Percentiles rank a stretch among this genome's conserved stretches.
These are phyloP conservation scores for Didymella sp. DNA, from an alignment of 2,329 filamentous ascomycete species.

Conservation along the genomic window DNA sequence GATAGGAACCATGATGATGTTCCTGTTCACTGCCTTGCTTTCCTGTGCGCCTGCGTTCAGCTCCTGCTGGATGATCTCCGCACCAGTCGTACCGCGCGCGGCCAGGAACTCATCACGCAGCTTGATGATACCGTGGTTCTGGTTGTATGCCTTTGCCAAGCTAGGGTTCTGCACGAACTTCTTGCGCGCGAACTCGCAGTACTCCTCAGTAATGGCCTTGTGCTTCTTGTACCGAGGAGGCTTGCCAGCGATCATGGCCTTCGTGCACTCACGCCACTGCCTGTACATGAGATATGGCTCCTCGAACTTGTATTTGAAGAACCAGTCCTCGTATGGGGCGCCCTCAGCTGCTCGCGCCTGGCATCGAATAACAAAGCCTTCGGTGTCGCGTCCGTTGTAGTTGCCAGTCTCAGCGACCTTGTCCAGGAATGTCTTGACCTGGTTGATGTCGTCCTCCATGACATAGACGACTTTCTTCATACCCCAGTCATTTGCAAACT, in stretches of 20 bases:
- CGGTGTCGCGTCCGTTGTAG: conserved; percentile 89
- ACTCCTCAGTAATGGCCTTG: conserved; percentile 86
- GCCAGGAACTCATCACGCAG: conserved; percentile 87
- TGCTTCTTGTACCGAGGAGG: conserved; percentile 85
- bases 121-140: conserved; percentile 94
- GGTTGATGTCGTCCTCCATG: conserved; percentile 73
- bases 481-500: conserved; percentile 90
- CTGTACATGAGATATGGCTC: conserved; percentile 99
- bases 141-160: conserved; percentile 74
- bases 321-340: conserved; percentile 83
- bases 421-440: conserved; percentile 83
- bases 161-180: conserved; percentile 72
- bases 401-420: conserved; percentile 85
- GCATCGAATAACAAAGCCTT: conserved; percentile 95
- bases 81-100: conserved; percentile 82
- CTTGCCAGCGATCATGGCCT: conserved; percentile 79
- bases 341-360: conserved; percentile 65
- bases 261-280: conserved; percentile 98
- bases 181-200: conserved; percentile 79
- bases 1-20: conserved; percentile 86
- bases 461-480: conserved; percentile 88
- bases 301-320: conserved; percentile 99
- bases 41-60: conserved; percentile 61
- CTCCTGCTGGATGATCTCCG: conserved; percentile 84
- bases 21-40: conserved; percentile 63